A percentile compares a stretch with the other conserved stretches of the same genome.
phyloP scores from a whole-genome alignment of 208 protist genomes.

The Crithidia fasciculata region DNA sequence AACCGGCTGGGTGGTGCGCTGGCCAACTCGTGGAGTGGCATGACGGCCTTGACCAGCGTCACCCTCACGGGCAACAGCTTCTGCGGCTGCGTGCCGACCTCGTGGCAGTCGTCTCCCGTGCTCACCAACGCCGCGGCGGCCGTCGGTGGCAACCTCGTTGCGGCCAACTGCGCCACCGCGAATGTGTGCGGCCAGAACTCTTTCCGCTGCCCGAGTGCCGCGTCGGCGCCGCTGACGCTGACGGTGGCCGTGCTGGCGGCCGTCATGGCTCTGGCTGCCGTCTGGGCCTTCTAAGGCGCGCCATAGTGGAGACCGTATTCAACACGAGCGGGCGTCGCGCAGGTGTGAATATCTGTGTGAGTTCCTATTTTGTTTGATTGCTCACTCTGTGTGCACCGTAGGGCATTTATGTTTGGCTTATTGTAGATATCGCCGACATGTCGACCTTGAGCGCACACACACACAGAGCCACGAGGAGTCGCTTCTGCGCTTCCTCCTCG shows the following conservation, averaged over 20 bases:
- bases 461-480: too few relatives aligned
- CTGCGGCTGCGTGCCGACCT: constrained; percentile 16
- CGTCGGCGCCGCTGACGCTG: not conserved
- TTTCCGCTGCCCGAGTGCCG: not conserved
- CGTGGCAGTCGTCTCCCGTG: constrained; percentile 6
- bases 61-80: constrained; percentile 9
- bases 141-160: not conserved
- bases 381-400: too few relatives aligned
- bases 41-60: not conserved
- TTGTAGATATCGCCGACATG: too few relatives aligned
- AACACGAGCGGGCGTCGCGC: too few relatives aligned
- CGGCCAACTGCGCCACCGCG: not conserved
- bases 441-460: too few relatives aligned
- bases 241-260: not conserved
- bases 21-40: constrained; percentile 13
- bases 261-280: not conserved
- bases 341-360: too few relatives aligned
- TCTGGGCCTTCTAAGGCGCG: not conserved
- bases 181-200: not conserved
- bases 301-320: too few relatives aligned
- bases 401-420: too few relatives aligned
- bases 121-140: constrained; percentile 14
- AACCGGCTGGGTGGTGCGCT: constrained; percentile 24
- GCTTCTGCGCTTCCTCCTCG: too few relatives aligned
- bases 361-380: too few relatives aligned